Conservation (phyloP, 805 yeast species). For the Candida golubevii region DNA sequence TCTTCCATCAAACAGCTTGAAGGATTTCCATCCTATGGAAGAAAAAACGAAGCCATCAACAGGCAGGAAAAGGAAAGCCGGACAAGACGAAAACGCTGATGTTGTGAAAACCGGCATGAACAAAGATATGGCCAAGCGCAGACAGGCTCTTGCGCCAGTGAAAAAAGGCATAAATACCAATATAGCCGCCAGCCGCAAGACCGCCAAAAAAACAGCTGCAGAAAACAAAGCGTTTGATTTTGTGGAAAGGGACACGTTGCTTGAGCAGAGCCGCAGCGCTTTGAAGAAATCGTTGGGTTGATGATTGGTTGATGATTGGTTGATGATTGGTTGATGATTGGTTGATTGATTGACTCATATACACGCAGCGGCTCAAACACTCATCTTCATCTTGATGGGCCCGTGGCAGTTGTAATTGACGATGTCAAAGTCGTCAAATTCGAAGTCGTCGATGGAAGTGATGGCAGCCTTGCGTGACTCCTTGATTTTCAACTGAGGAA, state of each 20-base stretch:
- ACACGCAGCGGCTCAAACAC: slow-evolving; percentile 49
- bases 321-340: neutral
- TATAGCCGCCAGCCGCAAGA: neutral
- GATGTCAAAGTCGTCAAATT: slow-evolving; percentile 82
- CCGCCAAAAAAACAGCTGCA: neutral
- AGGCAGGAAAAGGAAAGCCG: no score
- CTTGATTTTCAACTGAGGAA: slow-evolving; percentile 74
- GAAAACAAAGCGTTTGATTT: slow-evolving; percentile 39
- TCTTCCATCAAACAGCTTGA: no score
- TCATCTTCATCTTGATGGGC: slow-evolving; percentile 93
- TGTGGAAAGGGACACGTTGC: slow-evolving; percentile 20
- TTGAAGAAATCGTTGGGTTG: neutral
- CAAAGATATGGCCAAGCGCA: slow-evolving; percentile 2
- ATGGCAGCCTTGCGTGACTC: slow-evolving; percentile 48
- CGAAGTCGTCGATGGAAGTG: slow-evolving; percentile 77
- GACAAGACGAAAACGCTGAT: neutral
- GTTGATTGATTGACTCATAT: no score
- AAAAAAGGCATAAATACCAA: slow-evolving; percentile 1
- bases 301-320: neutral
- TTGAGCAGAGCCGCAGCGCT: slow-evolving; percentile 9
- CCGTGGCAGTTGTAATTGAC: slow-evolving; percentile 75
- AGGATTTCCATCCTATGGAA: no score
- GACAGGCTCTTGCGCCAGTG: slow-evolving; percentile 8
- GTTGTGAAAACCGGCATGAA: neutral
- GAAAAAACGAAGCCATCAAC: no score